Conservation (phyloP, 768 basidiomycete species). For the Mrakia frigida region DNA sequence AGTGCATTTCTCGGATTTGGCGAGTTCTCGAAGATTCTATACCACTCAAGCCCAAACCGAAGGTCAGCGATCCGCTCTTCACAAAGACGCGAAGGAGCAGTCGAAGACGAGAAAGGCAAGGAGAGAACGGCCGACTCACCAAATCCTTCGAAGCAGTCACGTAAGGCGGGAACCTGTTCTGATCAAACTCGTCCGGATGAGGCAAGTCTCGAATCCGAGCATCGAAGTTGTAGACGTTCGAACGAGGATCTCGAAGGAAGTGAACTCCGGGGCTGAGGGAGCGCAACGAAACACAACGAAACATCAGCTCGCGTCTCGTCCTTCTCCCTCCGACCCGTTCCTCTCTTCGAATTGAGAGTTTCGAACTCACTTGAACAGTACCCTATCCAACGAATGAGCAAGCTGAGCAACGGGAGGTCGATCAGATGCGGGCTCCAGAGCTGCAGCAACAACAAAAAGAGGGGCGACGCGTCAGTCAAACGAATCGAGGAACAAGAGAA, state of each 20-base stretch:
- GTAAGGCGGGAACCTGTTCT: constrained; percentile 68
- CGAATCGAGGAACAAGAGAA: no score
- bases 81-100: no score
- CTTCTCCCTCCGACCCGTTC: not conserved
- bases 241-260: constrained; percentile 79
- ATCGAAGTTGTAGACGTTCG: constrained; percentile 78
- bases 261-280: constrained; percentile 71
- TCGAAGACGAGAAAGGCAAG: not conserved
- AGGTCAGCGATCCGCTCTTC: no score
- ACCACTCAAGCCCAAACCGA: no score
- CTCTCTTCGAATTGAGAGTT: no score
- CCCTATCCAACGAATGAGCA: constrained; percentile 62
- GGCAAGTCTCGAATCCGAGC: constrained; percentile 69
- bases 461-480: not conserved
- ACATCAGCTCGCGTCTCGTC: not conserved
- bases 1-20: constrained; percentile 54
- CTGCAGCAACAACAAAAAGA: not conserved
- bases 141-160: constrained; percentile 70
- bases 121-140: constrained; percentile 46
- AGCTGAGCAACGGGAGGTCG: constrained; percentile 53
- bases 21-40: constrained; percentile 65
- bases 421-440: not conserved
- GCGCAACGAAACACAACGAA: not conserved
- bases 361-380: constrained; percentile 64
- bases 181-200: constrained; percentile 73